phyloP scores from a whole-genome alignment of 345 rosid species.

The Physaria fendleri region DNA sequence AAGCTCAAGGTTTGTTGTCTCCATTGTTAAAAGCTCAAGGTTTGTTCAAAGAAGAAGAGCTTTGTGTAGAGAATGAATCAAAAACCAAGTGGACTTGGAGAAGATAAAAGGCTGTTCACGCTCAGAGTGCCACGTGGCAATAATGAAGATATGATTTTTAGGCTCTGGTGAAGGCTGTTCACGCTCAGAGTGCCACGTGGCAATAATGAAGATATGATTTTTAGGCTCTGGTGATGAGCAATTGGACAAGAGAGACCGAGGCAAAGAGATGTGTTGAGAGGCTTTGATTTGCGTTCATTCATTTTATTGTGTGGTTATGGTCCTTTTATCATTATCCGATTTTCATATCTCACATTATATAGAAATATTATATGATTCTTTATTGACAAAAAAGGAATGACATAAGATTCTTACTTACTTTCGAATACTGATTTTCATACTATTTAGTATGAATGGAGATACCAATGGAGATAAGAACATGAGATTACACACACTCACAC shows the following conservation, averaged over 20 bases:
- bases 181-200: slow-evolving; percentile 30
- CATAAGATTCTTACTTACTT: too few relatives aligned
- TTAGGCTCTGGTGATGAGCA: slow-evolving; percentile 13
- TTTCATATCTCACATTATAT: too few relatives aligned
- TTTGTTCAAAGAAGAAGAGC: slow-evolving; percentile 6
- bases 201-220: slow-evolving; percentile 13
- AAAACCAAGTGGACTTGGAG: slow-evolving; percentile 16
- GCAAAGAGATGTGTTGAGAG: slow-evolving; percentile 11
- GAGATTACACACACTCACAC: too few relatives aligned
- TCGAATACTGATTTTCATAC: too few relatives aligned
- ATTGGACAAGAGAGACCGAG: slow-evolving; percentile 16
- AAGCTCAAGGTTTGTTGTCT: slow-evolving; percentile 33
- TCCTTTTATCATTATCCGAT: background rate
- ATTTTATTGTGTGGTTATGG: slow-evolving; percentile 30
- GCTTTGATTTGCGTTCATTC: slow-evolving; percentile 23
- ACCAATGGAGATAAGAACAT: too few relatives aligned
- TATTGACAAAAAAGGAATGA: too few relatives aligned
- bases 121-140: slow-evolving; percentile 29
- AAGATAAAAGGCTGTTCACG: slow-evolving; percentile 21
- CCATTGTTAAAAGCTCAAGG: slow-evolving; percentile 41
- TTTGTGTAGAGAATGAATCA: background rate
- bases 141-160: too few relatives aligned
- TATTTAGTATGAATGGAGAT: too few relatives aligned
- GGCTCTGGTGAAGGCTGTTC: slow-evolving; percentile 3
- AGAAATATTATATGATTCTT: too few relatives aligned